These are phyloP conservation scores for Chlorella sp. DNA, from an alignment of 139 green algal species.

Conservation along the genomic window DNA sequence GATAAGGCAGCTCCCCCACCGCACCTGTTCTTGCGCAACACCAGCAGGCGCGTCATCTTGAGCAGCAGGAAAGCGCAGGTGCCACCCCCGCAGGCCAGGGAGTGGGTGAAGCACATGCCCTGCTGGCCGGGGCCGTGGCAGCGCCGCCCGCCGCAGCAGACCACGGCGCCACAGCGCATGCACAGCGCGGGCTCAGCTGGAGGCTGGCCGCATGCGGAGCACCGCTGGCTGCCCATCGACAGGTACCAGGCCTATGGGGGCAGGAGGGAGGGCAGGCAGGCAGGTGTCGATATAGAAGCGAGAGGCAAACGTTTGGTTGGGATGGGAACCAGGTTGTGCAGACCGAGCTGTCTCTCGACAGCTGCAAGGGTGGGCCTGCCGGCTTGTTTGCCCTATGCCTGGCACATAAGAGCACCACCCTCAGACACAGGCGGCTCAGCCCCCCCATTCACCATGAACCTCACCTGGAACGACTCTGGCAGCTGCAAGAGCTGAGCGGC, in stretches of 20 bases:
- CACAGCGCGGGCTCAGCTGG: conserved; percentile 32
- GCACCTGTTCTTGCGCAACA: conserved; percentile 36
- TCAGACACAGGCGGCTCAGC: neutral
- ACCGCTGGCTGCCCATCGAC: conserved; percentile 7
- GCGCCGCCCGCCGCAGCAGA: conserved; percentile 24
- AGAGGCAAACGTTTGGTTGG: neutral
- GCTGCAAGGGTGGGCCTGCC: neutral
- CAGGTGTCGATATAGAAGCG: neutral
- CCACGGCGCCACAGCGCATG: conserved; percentile 32
- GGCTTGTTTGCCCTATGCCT: neutral
- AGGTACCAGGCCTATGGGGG: conserved; percentile 30
- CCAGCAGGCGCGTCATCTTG: conserved; percentile 42
- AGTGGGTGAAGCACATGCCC: conserved; percentile 37
- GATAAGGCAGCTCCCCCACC: neutral
- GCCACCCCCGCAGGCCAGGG: conserved; percentile 24
- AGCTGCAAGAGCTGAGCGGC: conserved; percentile 19
- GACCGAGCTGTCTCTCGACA: neutral
- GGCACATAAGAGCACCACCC: neutral
- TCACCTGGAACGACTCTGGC: conserved; percentile 14
- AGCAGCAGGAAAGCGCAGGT: conserved; percentile 29
- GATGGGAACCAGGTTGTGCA: neutral
- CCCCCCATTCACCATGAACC: neutral
- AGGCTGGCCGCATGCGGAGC: neutral
- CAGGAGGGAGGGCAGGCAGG: neutral
- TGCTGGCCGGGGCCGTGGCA: conserved; percentile 18